Percentiles rank a stretch among this genome's conserved stretches.
These are phyloP conservation scores for Pichia sp. DNA, from an alignment of 1,139 yeast genomes.

Conservation along the genomic window DNA sequence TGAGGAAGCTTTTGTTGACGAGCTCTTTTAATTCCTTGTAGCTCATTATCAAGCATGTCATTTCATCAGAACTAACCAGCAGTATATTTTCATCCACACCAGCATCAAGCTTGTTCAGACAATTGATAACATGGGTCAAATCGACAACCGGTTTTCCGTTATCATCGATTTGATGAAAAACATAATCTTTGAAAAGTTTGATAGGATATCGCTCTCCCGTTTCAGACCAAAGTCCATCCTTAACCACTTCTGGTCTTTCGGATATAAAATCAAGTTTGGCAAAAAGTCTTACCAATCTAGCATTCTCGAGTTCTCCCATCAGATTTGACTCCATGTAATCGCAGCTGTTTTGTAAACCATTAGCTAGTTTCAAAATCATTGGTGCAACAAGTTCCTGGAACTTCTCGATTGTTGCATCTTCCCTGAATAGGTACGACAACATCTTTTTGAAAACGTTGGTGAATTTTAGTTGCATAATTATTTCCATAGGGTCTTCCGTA, in stretches of 20 bases:
- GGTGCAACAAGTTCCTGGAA: slow-evolving; percentile 35
- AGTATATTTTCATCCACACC: slow-evolving; percentile 82
- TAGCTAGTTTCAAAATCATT: slow-evolving; percentile 43
- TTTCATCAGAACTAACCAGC: slow-evolving; percentile 78
- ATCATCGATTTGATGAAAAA: slow-evolving; percentile 81
- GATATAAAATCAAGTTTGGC: slow-evolving; percentile 75
- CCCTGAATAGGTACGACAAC: slow-evolving; percentile 34
- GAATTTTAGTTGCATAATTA: slow-evolving; percentile 29
- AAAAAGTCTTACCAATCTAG: slow-evolving; percentile 74
- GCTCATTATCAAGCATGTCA: slow-evolving; percentile 72
- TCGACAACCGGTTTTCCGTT: slow-evolving; percentile 75
- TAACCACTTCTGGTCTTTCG: slow-evolving; percentile 65
- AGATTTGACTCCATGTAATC: slow-evolving; percentile 70
- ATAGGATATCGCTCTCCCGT: slow-evolving; percentile 74
- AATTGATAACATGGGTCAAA: slow-evolving; percentile 71
- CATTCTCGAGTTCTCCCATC: slow-evolving; percentile 78
- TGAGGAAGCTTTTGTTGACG: slow-evolving; percentile 68
- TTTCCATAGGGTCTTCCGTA: slow-evolving; percentile 24
- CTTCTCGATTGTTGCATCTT: slow-evolving; percentile 25
- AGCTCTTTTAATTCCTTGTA: slow-evolving; percentile 75
- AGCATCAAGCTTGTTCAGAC: slow-evolving; percentile 85
- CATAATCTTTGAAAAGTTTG: slow-evolving; percentile 74
- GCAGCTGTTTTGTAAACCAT: slow-evolving; percentile 51
- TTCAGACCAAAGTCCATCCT: slow-evolving; percentile 63
- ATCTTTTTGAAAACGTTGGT: slow-evolving; percentile 35